Conservation (phyloP, 805 yeast species). For the Lipomyces sp. region DNA sequence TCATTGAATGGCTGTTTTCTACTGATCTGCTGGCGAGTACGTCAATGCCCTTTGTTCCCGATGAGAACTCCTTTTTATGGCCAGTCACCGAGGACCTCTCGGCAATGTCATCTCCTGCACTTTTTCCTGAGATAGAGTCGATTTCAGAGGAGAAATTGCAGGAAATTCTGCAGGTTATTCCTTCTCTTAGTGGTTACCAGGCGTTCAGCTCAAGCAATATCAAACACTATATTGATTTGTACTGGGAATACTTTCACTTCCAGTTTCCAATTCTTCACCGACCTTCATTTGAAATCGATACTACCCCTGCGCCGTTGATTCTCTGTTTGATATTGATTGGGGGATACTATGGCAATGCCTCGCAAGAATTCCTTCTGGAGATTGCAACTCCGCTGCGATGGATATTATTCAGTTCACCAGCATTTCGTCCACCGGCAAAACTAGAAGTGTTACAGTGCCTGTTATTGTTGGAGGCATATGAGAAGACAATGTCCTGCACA, state of each 20-base stretch:
- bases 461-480: conserved; percentile 73
- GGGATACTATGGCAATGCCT: conserved; percentile 53
- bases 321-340: conserved; percentile 64
- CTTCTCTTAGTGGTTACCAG: conserved; percentile 49
- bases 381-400: conserved; percentile 68
- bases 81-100: no score
- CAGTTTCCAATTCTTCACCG: conserved; percentile 63
- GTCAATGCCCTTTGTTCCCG: no score
- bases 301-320: conserved; percentile 56
- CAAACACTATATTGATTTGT: conserved; percentile 44
- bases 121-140: no score
- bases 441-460: conserved; percentile 79
- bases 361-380: conserved; percentile 48
- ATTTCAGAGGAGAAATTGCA: no score
- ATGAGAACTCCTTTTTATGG: no score
- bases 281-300: conserved; percentile 59
- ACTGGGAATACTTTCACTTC: conserved; percentile 65
- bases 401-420: conserved; percentile 69
- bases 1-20: no score
- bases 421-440: conserved; percentile 76
- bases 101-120: no score
- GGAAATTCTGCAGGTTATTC: conserved; percentile 42
- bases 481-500: conserved; percentile 71
- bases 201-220: conserved; percentile 44
- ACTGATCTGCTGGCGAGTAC: no score